Conservation (phyloP, 352 stramenopile species). For the Phytophthora megakarya region DNA sequence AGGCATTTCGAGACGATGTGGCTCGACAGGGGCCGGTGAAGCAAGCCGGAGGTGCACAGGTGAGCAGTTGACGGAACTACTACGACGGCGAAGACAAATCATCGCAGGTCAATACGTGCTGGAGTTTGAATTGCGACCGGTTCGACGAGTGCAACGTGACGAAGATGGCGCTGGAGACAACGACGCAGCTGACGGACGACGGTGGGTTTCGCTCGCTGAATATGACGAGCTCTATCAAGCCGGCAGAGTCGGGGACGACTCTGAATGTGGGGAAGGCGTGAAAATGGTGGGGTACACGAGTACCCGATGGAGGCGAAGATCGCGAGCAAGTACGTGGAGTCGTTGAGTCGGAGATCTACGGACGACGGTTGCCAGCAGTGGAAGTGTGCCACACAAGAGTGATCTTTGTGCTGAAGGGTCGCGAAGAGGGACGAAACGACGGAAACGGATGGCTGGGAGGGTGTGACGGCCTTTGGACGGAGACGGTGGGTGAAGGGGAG, state of each 20-base stretch:
- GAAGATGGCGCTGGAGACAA: not conserved
- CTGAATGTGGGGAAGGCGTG: not conserved
- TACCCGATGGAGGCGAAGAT: too few species aligned
- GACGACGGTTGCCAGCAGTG: too few species aligned
- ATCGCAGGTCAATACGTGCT: not conserved
- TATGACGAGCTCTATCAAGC: not conserved
- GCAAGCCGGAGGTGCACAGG: not conserved
- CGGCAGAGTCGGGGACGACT: not conserved
- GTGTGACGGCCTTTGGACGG: too few species aligned
- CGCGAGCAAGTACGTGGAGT: too few species aligned
- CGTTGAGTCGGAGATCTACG: too few species aligned
- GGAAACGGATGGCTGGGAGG: too few species aligned
- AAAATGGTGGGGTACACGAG: too few species aligned
- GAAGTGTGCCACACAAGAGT: too few species aligned
- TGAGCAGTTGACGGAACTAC: not conserved
- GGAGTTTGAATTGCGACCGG: not conserved
- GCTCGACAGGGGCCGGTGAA: not conserved
- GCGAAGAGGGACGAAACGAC: too few species aligned
- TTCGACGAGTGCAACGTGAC: too few species aligned
- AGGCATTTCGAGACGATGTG: not conserved
- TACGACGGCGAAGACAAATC: not conserved
- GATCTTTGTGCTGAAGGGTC: too few species aligned
- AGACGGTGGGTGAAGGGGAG: too few species aligned
- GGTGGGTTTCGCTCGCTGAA: not conserved
- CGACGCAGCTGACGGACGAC: not conserved